Evolutionary conservation across 139 green algal species (phyloP).

Genomic region (Micractinium conductrix): DNA sequence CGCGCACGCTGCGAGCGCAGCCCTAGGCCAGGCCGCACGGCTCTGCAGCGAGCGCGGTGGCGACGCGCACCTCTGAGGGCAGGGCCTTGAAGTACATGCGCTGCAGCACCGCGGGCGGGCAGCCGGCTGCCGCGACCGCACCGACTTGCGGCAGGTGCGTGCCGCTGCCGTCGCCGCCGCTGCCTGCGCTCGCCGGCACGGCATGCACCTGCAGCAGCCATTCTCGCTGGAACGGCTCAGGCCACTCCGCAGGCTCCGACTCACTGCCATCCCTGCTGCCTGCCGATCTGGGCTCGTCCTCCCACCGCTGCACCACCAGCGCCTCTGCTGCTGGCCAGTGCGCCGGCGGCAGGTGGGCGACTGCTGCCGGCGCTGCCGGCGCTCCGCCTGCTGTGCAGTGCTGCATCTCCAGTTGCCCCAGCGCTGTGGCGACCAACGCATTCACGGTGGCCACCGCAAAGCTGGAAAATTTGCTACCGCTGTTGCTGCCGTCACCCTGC

Average conservation of each 20-base stretch:
- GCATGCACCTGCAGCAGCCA: conserved; percentile 33
- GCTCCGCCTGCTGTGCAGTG: neutral
- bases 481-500: neutral
- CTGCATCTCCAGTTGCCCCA: conserved; percentile 6
- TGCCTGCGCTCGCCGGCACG: neutral
- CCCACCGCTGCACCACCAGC: neutral
- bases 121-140: too few species aligned
- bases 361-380: neutral
- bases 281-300: neutral
- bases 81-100: conserved; percentile 28
- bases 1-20: neutral
- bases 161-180: too few species aligned
- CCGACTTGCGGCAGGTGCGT: neutral
- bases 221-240: conserved; percentile 9
- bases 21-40: neutral
- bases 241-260: conserved; percentile 12
- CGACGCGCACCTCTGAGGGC: conserved; percentile 30
- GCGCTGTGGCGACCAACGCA: conserved; percentile 2
- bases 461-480: conserved; percentile 1
- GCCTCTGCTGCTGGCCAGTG: neutral
- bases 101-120: conserved; percentile 1
- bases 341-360: neutral
- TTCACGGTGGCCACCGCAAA: neutral
- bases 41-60: conserved; percentile 16
- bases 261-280: neutral